These are phyloP conservation scores for Kwoniella sp. DNA, from an alignment of 768 basidiomycete species.

Conservation along the genomic window DNA sequence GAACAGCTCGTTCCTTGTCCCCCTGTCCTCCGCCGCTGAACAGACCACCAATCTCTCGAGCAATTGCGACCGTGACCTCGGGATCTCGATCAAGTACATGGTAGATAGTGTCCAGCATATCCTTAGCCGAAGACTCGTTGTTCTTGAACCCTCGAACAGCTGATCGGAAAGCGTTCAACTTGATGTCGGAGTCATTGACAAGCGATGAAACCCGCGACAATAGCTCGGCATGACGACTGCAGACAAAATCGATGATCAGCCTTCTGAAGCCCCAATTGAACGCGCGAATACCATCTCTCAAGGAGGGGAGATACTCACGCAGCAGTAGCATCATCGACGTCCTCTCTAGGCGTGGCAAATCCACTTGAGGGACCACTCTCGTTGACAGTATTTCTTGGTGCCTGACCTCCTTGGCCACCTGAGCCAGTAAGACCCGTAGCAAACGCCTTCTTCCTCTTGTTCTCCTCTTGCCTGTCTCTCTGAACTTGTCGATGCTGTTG, in stretches of 20 bases:
- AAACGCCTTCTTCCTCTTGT: conserved; percentile 43
- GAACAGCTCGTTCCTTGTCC: conserved; percentile 70
- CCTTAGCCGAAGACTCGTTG: conserved; percentile 76
- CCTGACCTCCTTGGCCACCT: neutral
- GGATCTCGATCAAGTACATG: conserved; percentile 68
- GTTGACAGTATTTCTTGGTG: neutral
- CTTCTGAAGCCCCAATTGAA: too few species aligned
- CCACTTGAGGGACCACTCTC: conserved; percentile 32
- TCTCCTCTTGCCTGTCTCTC: conserved; percentile 40
- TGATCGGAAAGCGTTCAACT: conserved; percentile 61
- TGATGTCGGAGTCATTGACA: conserved; percentile 54
- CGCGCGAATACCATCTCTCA: too few species aligned
- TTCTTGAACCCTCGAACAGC: conserved; percentile 76
- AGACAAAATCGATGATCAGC: neutral
- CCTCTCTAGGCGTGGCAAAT: conserved; percentile 44
- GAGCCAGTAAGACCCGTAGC: conserved; percentile 43
- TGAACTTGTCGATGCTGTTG: conserved; percentile 43
- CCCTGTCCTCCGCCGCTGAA: conserved; percentile 71
- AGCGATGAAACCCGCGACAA: conserved; percentile 63
- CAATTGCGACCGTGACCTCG: conserved; percentile 66
- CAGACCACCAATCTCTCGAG: conserved; percentile 64
- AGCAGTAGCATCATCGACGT: conserved; percentile 51
- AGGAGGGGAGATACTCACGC: too few species aligned
- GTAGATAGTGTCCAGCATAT: conserved; percentile 87
- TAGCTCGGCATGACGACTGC: conserved; percentile 71